Conservation (phyloP, 805 yeast species). For the Cyberlindnera bimundalis region DNA sequence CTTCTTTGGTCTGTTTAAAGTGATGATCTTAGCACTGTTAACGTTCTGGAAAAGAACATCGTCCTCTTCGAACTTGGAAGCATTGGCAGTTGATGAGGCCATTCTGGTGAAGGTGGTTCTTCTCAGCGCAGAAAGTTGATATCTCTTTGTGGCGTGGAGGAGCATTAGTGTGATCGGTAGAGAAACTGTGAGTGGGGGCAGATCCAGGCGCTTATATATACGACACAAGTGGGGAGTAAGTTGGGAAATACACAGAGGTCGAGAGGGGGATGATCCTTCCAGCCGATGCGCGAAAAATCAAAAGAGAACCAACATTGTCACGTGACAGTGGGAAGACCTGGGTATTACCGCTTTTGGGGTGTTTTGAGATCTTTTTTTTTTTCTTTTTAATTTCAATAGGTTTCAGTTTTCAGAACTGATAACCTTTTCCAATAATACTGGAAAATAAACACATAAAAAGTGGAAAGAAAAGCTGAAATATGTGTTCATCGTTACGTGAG, state of each 20-base stretch:
- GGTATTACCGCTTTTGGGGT: too few species aligned
- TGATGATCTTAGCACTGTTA: slow-evolving; percentile 66
- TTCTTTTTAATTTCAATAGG: too few species aligned
- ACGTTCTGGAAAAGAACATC: slow-evolving; percentile 64
- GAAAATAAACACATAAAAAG: too few species aligned
- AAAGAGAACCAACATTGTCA: too few species aligned
- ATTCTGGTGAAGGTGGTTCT: slow-evolving; percentile 1
- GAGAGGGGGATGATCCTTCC: background rate
- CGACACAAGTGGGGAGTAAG: background rate
- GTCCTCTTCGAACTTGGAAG: slow-evolving; percentile 21
- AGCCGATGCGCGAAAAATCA: slow-evolving; percentile 2
- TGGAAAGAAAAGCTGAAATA: too few species aligned
- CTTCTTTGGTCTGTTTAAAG: slow-evolving; percentile 76
- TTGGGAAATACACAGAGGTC: too few species aligned
- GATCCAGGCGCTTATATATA: background rate
- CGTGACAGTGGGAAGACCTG: too few species aligned
- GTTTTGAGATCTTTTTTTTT: too few species aligned
- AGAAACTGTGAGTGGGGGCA: background rate
- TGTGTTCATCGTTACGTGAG: background rate
- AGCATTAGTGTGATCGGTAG: too few species aligned
- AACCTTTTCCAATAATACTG: too few species aligned
- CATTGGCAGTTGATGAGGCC: slow-evolving; percentile 3
- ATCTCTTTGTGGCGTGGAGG: slow-evolving; percentile 1
- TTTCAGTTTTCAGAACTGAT: too few species aligned
- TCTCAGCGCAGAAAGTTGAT: slow-evolving; percentile 1